phyloP scores from a whole-genome alignment of 306 rosid species.

The Lupinus albus region DNA sequence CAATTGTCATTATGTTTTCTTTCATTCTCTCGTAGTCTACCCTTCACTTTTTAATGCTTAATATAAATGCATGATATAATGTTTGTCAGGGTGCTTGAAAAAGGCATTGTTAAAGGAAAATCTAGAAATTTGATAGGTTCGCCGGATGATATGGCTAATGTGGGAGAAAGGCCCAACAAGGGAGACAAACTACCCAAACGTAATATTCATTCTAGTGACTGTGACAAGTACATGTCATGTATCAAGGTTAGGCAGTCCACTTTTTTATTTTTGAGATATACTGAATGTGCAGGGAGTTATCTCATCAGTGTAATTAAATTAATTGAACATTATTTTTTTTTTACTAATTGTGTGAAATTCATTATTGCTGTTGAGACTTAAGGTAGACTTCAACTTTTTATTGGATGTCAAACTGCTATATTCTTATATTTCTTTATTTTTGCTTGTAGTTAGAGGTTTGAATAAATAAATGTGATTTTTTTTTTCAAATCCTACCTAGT shows the following conservation, averaged over 20 bases:
- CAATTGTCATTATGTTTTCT: conserved; percentile 11
- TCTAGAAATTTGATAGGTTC: conserved; percentile 50
- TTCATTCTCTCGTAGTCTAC: conserved; percentile 12
- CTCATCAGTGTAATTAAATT: conserved; percentile 34
- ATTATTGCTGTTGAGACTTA: background rate
- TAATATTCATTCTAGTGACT: conserved; percentile 56
- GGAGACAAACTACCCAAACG: conserved; percentile 63
- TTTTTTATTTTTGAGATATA: conserved; percentile 17
- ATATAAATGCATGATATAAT: conserved; percentile 36
- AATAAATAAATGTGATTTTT: background rate
- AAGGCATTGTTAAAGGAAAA: conserved; percentile 56
- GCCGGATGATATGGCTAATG: conserved; percentile 50
- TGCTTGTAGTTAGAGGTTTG: background rate
- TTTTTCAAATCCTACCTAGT: background rate
- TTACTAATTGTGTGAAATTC: conserved; percentile 11
- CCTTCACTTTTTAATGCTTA: conserved; percentile 13
- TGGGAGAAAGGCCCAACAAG: conserved; percentile 50
- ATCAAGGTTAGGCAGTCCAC: conserved; percentile 69
- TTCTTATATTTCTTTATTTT: conserved; percentile 1
- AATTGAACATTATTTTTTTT: background rate
- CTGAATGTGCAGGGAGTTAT: conserved; percentile 28
- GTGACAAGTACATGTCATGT: conserved; percentile 90
- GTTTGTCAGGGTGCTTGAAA: conserved; percentile 57
- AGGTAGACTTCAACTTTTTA: background rate
- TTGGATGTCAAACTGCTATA: background rate